A percentile compares a stretch with the other conserved stretches of the same genome.
Conservation (phyloP, 2,329 filamentous ascomycete genomes). For the Phaeophleospora eucalypticola region DNA sequence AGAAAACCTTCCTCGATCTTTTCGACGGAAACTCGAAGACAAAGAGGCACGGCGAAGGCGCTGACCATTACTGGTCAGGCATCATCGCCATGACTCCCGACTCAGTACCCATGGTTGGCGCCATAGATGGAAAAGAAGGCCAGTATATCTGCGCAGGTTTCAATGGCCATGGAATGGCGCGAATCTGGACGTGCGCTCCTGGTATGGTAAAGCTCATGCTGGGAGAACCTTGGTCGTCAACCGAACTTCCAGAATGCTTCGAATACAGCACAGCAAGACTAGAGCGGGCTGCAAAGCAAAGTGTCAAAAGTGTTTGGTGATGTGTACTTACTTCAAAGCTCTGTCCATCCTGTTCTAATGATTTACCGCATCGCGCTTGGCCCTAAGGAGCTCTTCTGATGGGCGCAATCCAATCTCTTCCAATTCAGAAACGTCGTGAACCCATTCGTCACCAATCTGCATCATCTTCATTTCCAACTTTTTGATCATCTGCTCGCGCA, state of each 20-base stretch:
- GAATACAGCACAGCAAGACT: constrained; percentile 18
- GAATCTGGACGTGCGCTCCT: constrained; percentile 46
- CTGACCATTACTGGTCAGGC: constrained; percentile 47
- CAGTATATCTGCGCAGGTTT: constrained; percentile 51
- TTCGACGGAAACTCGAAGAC: constrained; percentile 30
- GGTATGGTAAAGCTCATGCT: constrained; percentile 42
- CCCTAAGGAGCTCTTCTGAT: not conserved
- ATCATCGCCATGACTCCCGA: constrained; percentile 47
- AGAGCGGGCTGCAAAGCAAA: constrained; percentile 10
- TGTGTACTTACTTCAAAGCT: not conserved
- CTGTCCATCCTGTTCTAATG: not conserved
- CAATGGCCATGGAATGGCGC: constrained; percentile 48
- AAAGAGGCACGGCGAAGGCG: constrained; percentile 40
- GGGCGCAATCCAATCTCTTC: not conserved
- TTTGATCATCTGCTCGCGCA: constrained; percentile 32
- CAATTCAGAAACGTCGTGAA: constrained; percentile 12
- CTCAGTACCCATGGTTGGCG: constrained; percentile 46
- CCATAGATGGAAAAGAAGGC: constrained; percentile 38
- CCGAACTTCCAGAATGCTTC: constrained; percentile 23
- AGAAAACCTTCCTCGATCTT: constrained; percentile 34
- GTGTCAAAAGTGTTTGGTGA: constrained; percentile 19
- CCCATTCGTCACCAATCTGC: constrained; percentile 48
- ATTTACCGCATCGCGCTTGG: not conserved
- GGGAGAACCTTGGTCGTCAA: constrained; percentile 24
- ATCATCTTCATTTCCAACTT: constrained; percentile 45